Evolutionary conservation across 352 stramenopile species (phyloP).

Genomic region (Elongisporangium undulatum): DNA sequence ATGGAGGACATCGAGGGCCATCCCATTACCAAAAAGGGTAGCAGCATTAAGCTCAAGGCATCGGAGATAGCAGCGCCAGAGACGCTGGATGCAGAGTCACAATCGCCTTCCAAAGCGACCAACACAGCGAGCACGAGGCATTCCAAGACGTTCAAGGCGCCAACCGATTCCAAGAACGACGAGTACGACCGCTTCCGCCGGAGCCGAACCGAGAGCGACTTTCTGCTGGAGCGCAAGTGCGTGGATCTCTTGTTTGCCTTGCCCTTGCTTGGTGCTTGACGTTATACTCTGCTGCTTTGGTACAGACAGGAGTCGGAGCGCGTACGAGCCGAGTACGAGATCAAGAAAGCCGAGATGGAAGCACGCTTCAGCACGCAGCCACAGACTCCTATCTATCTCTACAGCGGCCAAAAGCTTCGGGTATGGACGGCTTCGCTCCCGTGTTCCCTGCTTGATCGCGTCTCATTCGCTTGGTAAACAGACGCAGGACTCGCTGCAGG

Average conservation of each 20-base stretch:
- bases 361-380: conserved; percentile 12
- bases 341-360: conserved; percentile 35
- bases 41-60: background rate
- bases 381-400: conserved; percentile 66
- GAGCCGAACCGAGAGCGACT: conserved; percentile 52
- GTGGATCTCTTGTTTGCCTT: background rate
- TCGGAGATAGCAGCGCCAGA: conserved; percentile 2
- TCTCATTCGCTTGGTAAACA: conserved; percentile 11
- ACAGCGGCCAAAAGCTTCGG: conserved; percentile 84
- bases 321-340: conserved; percentile 25
- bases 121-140: background rate
- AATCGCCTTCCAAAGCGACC: background rate
- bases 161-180: conserved; percentile 69
- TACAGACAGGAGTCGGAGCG: conserved; percentile 23
- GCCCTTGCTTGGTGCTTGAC: background rate
- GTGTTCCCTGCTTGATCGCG: background rate
- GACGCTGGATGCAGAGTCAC: background rate
- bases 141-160: conserved; percentile 42
- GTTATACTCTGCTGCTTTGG: background rate
- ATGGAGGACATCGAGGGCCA: conserved; percentile 80
- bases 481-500: conserved; percentile 84
- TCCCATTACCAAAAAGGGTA: background rate
- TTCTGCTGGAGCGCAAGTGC: conserved; percentile 41
- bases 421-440: conserved; percentile 19
- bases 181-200: conserved; percentile 50